phyloP scores from a whole-genome alignment of 495 filamentous ascomycete genomes.

The Penicillium malachiteum region DNA sequence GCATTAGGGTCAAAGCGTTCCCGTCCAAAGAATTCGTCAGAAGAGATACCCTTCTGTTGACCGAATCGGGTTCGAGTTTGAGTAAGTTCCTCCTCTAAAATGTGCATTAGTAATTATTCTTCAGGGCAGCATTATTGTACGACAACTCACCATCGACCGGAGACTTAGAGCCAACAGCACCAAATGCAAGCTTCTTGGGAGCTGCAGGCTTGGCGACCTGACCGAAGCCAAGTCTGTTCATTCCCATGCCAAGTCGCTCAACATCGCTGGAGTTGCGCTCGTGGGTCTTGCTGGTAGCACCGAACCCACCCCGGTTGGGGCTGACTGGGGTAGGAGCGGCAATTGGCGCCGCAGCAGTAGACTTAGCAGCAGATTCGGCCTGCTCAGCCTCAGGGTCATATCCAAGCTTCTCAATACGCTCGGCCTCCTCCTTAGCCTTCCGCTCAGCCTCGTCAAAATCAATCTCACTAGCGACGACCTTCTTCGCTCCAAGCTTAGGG shows the following conservation, averaged over 20 bases:
- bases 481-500: conserved; percentile 86
- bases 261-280: conserved; percentile 70
- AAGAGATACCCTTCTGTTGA: conserved; percentile 90
- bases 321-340: conserved; percentile 73
- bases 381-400: conserved; percentile 92
- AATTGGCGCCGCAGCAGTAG: conserved; percentile 55
- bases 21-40: conserved; percentile 96
- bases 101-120: conserved; percentile 8
- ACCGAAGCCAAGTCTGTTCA: conserved; percentile 85
- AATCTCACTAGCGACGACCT: conserved; percentile 70
- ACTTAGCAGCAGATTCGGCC: conserved; percentile 53
- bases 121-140: neutral
- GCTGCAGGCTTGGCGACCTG: conserved; percentile 66
- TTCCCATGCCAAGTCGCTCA: conserved; percentile 88
- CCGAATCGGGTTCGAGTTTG: conserved; percentile 61
- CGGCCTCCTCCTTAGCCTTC: conserved; percentile 95
- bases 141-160: conserved; percentile 63
- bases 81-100: conserved; percentile 39
- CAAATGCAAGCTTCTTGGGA: conserved; percentile 81
- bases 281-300: conserved; percentile 49
- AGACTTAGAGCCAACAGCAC: conserved; percentile 67
- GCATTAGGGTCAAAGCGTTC: conserved; percentile 76
- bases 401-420: conserved; percentile 95
- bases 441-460: conserved; percentile 98
- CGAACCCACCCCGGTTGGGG: conserved; percentile 60